These are phyloP conservation scores for Iris macrosiphon DNA, from an alignment of 106 monocot genomes.

Conservation along the genomic window DNA sequence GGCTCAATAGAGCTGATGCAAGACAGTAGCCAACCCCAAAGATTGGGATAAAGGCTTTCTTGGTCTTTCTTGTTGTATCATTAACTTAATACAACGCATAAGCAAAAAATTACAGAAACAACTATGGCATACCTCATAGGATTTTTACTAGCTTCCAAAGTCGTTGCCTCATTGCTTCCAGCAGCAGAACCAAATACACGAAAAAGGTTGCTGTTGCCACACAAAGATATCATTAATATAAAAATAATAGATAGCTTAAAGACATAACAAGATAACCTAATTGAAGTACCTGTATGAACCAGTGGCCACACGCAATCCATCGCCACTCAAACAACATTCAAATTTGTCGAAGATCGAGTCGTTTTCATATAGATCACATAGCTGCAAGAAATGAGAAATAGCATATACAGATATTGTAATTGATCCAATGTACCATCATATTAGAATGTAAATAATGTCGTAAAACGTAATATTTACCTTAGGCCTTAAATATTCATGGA, in stretches of 20 bases:
- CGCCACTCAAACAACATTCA: slow-evolving; percentile 74
- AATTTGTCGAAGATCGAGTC: slow-evolving; percentile 83
- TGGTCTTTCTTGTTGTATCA: too few relatives aligned
- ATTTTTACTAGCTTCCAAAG: slow-evolving; percentile 60
- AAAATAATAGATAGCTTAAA: background rate
- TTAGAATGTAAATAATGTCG: background rate
- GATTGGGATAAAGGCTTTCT: too few relatives aligned
- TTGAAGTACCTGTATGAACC: slow-evolving; percentile 56
- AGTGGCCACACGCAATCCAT: slow-evolving; percentile 51
- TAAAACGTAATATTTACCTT: slow-evolving; percentile 43
- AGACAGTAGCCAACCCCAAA: too few relatives aligned
- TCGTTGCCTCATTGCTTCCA: slow-evolving; percentile 49
- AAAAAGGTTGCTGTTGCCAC: slow-evolving; percentile 50
- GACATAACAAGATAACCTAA: background rate
- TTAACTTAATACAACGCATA: too few relatives aligned
- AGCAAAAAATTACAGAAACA: background rate
- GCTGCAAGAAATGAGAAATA: slow-evolving; percentile 20
- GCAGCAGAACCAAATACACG: slow-evolving; percentile 61
- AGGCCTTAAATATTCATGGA: slow-evolving; percentile 91
- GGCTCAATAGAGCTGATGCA: too few relatives aligned
- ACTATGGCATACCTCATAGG: slow-evolving; percentile 60
- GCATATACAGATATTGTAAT: background rate
- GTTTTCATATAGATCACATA: slow-evolving; percentile 74
- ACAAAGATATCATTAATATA: background rate
- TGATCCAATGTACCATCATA: background rate